Percentiles rank a stretch among this genome's conserved stretches.
Evolutionary conservation across 2,329 filamentous ascomycete genomes (phyloP).

Genomic region (Fusarium beomiforme): DNA sequence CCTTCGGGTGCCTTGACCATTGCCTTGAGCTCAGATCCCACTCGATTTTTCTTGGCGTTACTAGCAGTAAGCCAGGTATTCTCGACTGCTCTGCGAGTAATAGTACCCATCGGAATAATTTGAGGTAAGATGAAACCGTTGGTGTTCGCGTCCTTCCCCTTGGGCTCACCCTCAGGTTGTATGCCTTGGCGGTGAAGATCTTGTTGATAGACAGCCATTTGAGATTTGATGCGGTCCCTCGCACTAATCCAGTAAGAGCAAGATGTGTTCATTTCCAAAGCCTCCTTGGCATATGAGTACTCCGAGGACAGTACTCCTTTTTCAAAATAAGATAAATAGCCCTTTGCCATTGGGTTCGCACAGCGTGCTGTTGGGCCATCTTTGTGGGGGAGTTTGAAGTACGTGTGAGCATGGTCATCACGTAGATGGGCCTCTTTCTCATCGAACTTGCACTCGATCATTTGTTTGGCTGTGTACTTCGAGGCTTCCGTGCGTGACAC

Average conservation of each 20-base stretch:
- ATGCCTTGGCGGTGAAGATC: conserved; percentile 53
- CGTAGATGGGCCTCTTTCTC: conserved; percentile 73
- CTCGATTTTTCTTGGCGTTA: conserved; percentile 95
- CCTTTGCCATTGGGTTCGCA: conserved; percentile 87
- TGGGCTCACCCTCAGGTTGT: background rate
- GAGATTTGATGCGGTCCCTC: conserved; percentile 89
- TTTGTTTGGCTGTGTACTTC: conserved; percentile 76
- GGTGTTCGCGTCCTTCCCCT: conserved; percentile 27
- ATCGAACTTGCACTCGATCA: conserved; percentile 81
- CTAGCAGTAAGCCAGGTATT: conserved; percentile 99
- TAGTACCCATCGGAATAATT: conserved; percentile 97
- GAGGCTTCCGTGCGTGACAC: conserved; percentile 70
- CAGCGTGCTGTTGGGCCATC: conserved; percentile 89
- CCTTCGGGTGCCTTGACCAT: conserved; percentile 94
- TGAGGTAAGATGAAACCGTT: conserved; percentile 91
- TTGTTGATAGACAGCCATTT: conserved; percentile 89
- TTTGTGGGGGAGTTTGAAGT: conserved; percentile 96
- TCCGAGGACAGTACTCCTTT: conserved; percentile 87
- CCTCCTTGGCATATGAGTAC: conserved; percentile 90
- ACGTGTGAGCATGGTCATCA: conserved; percentile 72
- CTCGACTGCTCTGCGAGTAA: conserved; percentile 92
- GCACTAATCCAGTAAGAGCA: conserved; percentile 99
- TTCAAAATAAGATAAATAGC: conserved; percentile 91
- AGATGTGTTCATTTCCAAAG: conserved; percentile 97
- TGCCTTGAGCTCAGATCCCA: conserved; percentile 95